A percentile compares a stretch with the other conserved stretches of the same genome.
These are phyloP conservation scores for Bryoglossum gracile DNA, from an alignment of 495 filamentous ascomycete genomes.

Conservation along the genomic window DNA sequence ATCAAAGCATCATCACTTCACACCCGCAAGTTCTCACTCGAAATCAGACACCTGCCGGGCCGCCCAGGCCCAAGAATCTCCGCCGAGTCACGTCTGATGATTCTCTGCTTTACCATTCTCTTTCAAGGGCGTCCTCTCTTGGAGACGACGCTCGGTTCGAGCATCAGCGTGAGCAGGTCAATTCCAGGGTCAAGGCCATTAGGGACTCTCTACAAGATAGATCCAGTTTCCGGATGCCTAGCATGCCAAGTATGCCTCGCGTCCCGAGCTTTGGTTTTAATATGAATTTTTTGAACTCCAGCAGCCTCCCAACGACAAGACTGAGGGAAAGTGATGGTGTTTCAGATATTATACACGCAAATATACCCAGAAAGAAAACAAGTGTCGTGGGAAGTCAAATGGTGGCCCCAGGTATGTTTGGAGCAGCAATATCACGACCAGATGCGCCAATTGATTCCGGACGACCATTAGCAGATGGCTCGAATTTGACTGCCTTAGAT, in stretches of 20 bases:
- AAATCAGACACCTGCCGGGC: neutral
- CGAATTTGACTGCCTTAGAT: conserved; percentile 37
- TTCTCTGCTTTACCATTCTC: conserved; percentile 57
- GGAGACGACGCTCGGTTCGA: conserved; percentile 83
- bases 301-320: conserved; percentile 25
- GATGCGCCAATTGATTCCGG: neutral
- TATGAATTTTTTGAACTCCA: conserved; percentile 25
- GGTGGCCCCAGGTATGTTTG: conserved; percentile 10
- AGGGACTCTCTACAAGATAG: conserved; percentile 76
- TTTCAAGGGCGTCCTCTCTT: conserved; percentile 72
- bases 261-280: conserved; percentile 41
- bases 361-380: conserved; percentile 9
- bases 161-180: conserved; percentile 70
- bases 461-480: neutral
- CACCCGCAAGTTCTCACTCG: neutral
- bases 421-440: conserved; percentile 9
- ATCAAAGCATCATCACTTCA: neutral
- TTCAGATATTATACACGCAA: conserved; percentile 17
- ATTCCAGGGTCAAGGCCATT: conserved; percentile 85
- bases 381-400: neutral
- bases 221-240: conserved; percentile 51
- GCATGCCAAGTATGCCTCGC: conserved; percentile 32
- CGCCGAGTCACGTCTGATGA: conserved; percentile 67
- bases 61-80: conserved; percentile 26
- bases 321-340: conserved; percentile 36